Base-by-base conservation (phyloP, 148 eudicot genomes). In the Limonium bicolor region DNA sequence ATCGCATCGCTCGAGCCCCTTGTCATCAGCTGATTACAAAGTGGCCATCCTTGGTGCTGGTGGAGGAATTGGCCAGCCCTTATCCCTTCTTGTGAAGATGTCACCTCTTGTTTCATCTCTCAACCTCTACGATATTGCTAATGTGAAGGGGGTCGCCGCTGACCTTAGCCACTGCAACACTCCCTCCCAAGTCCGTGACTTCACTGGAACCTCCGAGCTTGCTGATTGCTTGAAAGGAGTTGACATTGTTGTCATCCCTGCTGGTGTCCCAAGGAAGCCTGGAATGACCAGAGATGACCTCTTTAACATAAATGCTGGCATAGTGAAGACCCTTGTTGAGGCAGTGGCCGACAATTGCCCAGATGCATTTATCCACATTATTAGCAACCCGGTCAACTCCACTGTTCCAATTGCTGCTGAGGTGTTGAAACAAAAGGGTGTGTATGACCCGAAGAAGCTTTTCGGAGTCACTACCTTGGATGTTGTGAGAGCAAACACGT, bases 261-360 rank as follows among this genome's bases (percentile, higher is more conserved):
- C 96, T 46, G 96, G 96, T 24, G 96, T 81, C 52, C 87, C 93
- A 0, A 74, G 96, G 40, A 86, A 86, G 56, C 96, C 96, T 0
- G 93, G 96, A 7, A 86, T 86, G 96, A 86, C 96, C 31, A 78
- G 93, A 21, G 96, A 86, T 55, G 96, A 86, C 39, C 74, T 86
- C 32, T 86, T 86, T 64, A 81, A 86, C 53, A 86, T 80, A 4
- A 86, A 86, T 38, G 96, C 96, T 26, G 74, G 66, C 57, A 86
- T 86, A 15, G 96, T 81, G 36, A 86, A 81, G 54, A 54, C 43
- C 29, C 55, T 86, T 48, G 58, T 86, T 14, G 93, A 81, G 66
- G 93, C 84, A 23, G 93, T 86, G 22, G 96, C 93, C 19, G 93
- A 86, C 37, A 68, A 81, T 43, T 78, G 81, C 48, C 96, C 96